These are phyloP conservation scores for Mortierella sp. DNA, from an alignment of 371 early-diverging fungal species.

Conservation along the genomic window DNA sequence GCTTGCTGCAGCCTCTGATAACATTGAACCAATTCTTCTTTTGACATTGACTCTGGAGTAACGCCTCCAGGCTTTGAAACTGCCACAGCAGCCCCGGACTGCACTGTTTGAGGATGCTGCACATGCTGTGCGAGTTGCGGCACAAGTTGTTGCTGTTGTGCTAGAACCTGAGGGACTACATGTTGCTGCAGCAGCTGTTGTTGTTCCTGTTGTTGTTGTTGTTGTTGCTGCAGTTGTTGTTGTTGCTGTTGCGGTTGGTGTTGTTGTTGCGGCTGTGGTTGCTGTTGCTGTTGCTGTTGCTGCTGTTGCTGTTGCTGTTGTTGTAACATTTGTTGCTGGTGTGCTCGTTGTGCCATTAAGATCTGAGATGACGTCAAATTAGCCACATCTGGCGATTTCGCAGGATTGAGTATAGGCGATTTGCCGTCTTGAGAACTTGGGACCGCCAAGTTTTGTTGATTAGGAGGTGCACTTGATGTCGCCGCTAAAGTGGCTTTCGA, in stretches of 20 bases:
- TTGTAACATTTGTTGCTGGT: not conserved
- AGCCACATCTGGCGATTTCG: constrained; percentile 12
- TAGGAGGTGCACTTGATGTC: not conserved
- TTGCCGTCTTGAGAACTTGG: constrained; percentile 9
- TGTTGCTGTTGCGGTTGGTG: constrained; percentile 22
- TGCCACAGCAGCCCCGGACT: not conserved
- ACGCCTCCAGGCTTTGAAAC: not conserved
- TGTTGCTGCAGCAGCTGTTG: constrained; percentile 11
- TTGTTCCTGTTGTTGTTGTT: not conserved
- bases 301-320: constrained; percentile 1
- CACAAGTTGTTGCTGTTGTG: not conserved
- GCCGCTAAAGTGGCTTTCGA: constrained; percentile 1
- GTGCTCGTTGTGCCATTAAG: constrained; percentile 20
- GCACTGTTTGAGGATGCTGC: not conserved
- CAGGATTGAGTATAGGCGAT: not conserved
- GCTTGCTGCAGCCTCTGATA: constrained; percentile 20
- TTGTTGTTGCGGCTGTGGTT: not conserved
- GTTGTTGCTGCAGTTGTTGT: constrained; percentile 7
- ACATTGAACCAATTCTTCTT: constrained; percentile 31
- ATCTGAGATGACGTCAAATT: constrained; percentile 30
- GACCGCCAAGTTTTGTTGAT: not conserved
- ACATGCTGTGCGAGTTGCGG: not conserved
- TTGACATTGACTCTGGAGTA: constrained; percentile 20
- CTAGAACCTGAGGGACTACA: not conserved
- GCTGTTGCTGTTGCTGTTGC: constrained; percentile 10